A percentile compares a stretch with the other conserved stretches of the same genome.
These are phyloP conservation scores for Kondoa malvinella DNA, from an alignment of 768 basidiomycete species.

Conservation along the genomic window DNA sequence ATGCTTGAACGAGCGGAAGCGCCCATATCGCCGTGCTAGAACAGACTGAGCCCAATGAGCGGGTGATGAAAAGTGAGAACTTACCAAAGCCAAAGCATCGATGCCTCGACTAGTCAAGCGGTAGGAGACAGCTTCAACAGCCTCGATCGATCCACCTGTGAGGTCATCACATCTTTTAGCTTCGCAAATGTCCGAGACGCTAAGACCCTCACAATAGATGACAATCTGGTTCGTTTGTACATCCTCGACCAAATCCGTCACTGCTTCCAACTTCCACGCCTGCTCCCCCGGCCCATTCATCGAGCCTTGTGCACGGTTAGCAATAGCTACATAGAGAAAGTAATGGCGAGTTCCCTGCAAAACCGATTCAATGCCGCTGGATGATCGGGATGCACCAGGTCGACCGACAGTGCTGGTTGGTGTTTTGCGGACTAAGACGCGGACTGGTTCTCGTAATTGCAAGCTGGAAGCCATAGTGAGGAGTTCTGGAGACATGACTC, in stretches of 20 bases:
- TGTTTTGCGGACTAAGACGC: slow-evolving; percentile 65
- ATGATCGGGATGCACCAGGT: too few species aligned
- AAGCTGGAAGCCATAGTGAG: slow-evolving; percentile 85
- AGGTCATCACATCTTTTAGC: too few species aligned
- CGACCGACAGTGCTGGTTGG: slow-evolving; percentile 45
- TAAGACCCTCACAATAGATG: slow-evolving; percentile 24
- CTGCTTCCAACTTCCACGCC: slow-evolving; percentile 86
- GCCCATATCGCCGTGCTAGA: slow-evolving; percentile 83
- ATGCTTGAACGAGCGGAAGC: slow-evolving; percentile 61
- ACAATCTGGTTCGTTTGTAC: slow-evolving; percentile 37
- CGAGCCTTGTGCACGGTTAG: slow-evolving; percentile 27
- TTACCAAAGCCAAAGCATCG: slow-evolving; percentile 72
- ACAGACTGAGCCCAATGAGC: slow-evolving; percentile 20
- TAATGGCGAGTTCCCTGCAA: slow-evolving; percentile 71
- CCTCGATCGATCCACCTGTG: slow-evolving; percentile 14
- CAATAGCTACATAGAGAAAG: slow-evolving; percentile 77
- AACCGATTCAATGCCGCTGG: slow-evolving; percentile 3
- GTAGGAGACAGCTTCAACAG: slow-evolving; percentile 36
- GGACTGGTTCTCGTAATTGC: slow-evolving; percentile 84
- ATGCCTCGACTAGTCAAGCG: slow-evolving; percentile 69
- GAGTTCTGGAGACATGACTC: slow-evolving; percentile 61
- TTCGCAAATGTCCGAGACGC: too few species aligned
- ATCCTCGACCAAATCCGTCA: slow-evolving; percentile 77
- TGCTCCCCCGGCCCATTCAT: slow-evolving; percentile 43
- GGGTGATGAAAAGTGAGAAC: slow-evolving; percentile 30